Percentiles rank a stretch among this genome's conserved stretches.
Conservation (phyloP, 768 basidiomycete species). For the Xerocomellus chrysenteron region DNA sequence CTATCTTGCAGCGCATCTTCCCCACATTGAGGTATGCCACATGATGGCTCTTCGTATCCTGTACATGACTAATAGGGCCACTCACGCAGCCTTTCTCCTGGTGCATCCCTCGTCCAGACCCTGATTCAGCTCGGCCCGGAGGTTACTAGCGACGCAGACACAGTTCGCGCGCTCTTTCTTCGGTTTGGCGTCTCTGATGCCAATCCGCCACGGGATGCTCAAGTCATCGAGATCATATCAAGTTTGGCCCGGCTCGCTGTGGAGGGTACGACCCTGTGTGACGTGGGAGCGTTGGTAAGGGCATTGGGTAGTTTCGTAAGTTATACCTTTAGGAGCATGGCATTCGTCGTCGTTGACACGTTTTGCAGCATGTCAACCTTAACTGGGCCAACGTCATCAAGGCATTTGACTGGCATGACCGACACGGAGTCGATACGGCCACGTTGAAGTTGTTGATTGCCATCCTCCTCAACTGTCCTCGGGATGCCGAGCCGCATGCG, state of each 20-base stretch:
- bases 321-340: constrained; percentile 16
- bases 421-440: constrained; percentile 84
- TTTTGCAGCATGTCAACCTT: constrained; percentile 55
- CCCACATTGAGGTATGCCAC: constrained; percentile 66
- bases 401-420: constrained; percentile 82
- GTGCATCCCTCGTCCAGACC: constrained; percentile 70
- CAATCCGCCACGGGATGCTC: constrained; percentile 67
- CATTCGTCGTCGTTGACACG: constrained; percentile 9
- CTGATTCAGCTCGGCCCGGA: constrained; percentile 79
- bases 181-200: constrained; percentile 75
- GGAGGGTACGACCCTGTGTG: constrained; percentile 72
- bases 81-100: constrained; percentile 55
- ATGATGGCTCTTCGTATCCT: constrained; percentile 8
- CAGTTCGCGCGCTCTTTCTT: constrained; percentile 63
- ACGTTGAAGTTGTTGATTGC: constrained; percentile 88
- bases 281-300: constrained; percentile 71
- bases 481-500: constrained; percentile 73
- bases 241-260: constrained; percentile 65
- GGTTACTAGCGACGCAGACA: constrained; percentile 71
- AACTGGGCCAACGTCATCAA: constrained; percentile 84
- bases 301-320: constrained; percentile 74
- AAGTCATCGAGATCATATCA: constrained; percentile 70
- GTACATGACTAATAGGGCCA: constrained; percentile 12
- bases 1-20: constrained; percentile 73
- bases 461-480: constrained; percentile 79